Conservation (phyloP, 225 moss, liverwort and hornwort genomes). For the Pseudisothecium myosuroides region DNA sequence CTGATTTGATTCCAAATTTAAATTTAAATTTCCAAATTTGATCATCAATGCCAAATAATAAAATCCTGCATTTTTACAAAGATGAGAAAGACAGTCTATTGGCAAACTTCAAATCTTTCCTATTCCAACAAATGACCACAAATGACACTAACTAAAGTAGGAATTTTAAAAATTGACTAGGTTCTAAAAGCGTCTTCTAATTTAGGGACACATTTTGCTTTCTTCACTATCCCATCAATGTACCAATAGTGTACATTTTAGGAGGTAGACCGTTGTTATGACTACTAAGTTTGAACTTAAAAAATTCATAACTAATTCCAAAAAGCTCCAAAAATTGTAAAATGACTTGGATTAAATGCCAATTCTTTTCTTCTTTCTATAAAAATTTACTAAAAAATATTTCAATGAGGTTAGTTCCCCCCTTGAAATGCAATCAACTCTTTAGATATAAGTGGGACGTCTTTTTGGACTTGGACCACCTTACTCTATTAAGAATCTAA, state of each 20-base stretch:
- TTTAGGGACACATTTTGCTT: accelerated
- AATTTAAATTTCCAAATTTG: not conserved
- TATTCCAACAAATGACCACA: not conserved
- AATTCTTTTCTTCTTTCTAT: not conserved
- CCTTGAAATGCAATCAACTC: no score
- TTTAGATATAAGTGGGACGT: no score
- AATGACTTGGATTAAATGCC: not conserved
- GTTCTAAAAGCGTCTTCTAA: not conserved
- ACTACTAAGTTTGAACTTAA: not conserved
- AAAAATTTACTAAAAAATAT: no score
- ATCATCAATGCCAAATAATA: no score
- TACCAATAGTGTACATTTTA: not conserved
- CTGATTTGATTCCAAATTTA: not conserved
- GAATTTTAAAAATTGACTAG: not conserved
- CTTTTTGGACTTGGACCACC: no score
- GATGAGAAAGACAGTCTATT: not conserved
- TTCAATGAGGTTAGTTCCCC: not conserved
- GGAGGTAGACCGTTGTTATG: not conserved
- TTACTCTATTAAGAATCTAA: no score
- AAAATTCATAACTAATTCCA: not conserved
- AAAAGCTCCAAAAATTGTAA: not conserved
- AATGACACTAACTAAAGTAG: not conserved
- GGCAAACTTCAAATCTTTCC: not conserved
- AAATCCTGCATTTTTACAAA: accelerated
- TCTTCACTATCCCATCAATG: accelerated